These are phyloP conservation scores for Scenedesmus sp. DNA, from an alignment of 163 green algal species.

Conservation along the genomic window DNA sequence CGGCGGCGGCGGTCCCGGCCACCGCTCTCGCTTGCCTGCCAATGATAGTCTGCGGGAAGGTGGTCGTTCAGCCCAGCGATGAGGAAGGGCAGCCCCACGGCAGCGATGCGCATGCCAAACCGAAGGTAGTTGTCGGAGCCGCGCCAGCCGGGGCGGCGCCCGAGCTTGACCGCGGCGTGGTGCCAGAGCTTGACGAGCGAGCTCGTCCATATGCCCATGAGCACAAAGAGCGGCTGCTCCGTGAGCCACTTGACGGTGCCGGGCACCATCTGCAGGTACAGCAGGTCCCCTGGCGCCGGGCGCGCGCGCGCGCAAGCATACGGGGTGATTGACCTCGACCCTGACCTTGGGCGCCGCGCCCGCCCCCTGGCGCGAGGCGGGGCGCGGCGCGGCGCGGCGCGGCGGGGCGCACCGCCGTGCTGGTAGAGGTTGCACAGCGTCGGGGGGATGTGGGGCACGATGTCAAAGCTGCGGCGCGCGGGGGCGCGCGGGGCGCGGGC, in stretches of 20 bases:
- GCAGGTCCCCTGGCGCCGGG: conserved; percentile 13
- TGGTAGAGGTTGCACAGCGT: conserved; percentile 34
- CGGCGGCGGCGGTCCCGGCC: no score
- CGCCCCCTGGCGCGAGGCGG: no score
- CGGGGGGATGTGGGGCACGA: conserved; percentile 25
- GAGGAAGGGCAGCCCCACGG: conserved; percentile 6
- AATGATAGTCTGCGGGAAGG: conserved; percentile 27
- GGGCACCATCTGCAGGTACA: conserved; percentile 21
- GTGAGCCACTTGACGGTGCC: conserved; percentile 4
- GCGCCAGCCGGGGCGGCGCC: background rate
- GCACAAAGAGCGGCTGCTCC: background rate
- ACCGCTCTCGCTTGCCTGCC: no score
- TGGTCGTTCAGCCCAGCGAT: conserved; percentile 23
- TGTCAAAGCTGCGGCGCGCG: no score
- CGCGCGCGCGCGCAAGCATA: no score
- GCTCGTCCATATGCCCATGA: conserved; percentile 10
- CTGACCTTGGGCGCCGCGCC: no score
- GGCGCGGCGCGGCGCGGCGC: no score
- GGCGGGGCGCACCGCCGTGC: no score
- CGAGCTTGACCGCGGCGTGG: background rate
- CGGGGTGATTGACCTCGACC: no score
- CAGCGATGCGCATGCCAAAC: conserved; percentile 9
- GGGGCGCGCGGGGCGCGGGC: no score
- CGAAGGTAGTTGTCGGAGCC: conserved; percentile 14
- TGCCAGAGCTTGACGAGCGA: conserved; percentile 3